Conservation (phyloP, 2,329 filamentous ascomycete species). For the Raffaelea ambrosiae region DNA sequence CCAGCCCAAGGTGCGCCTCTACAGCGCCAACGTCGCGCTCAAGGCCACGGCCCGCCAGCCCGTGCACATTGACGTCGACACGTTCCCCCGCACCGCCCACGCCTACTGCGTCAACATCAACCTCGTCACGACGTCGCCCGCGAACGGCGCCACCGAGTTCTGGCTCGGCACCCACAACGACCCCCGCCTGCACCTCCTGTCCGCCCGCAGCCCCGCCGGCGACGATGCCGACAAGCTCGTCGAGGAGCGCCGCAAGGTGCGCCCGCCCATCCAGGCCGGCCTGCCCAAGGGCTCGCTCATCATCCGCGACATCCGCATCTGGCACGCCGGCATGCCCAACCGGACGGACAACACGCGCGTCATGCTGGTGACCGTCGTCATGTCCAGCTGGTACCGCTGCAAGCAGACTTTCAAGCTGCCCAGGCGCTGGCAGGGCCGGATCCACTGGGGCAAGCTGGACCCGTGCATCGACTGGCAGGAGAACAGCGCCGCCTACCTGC, state of each 20-base stretch:
- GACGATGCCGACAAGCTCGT: conserved; percentile 19
- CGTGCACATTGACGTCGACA: conserved; percentile 27
- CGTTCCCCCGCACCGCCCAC: conserved; percentile 24
- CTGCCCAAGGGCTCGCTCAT: conserved; percentile 26
- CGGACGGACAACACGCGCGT: too few relatives aligned
- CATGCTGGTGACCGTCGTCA: too few relatives aligned
- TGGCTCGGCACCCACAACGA: conserved; percentile 32
- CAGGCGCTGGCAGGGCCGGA: too few relatives aligned
- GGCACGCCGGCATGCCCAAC: conserved; percentile 60
- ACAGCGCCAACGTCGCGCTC: conserved; percentile 28
- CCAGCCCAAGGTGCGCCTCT: too few relatives aligned
- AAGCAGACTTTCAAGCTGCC: too few relatives aligned
- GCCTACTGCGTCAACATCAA: conserved; percentile 31
- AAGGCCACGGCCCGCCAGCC: conserved; percentile 27
- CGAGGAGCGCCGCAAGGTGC: conserved; percentile 3
- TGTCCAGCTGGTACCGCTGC: too few relatives aligned
- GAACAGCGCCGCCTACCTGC: too few relatives aligned
- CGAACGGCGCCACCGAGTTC: conserved; percentile 29
- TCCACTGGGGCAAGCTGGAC: too few relatives aligned
- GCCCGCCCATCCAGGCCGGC: conserved; percentile 8
- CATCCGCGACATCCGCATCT: conserved; percentile 50
- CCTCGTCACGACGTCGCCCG: conserved; percentile 25
- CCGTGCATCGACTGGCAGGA: too few relatives aligned
- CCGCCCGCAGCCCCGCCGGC: conserved; percentile 18
- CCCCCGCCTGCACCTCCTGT: too few relatives aligned